Conservation (phyloP, 768 basidiomycete species). For the Hypholoma fasciculare region DNA sequence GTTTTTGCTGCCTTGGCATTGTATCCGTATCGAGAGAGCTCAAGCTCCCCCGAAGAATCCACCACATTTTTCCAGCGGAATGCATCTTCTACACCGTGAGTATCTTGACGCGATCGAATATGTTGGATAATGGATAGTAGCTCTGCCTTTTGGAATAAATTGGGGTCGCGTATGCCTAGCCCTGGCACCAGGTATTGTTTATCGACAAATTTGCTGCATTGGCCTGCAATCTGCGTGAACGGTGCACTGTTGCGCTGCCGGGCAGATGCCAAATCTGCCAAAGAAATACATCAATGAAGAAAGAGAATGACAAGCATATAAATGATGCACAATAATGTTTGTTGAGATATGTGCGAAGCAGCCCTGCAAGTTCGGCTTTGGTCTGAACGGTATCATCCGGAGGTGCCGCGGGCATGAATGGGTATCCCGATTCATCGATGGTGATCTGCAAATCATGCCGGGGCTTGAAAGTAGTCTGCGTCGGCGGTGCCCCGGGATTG, state of each 20-base stretch:
- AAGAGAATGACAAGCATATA: not conserved
- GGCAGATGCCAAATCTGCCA: not conserved
- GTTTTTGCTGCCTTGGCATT: not conserved
- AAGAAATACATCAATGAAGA: not conserved
- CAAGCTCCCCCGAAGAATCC: not conserved
- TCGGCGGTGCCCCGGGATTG: not conserved
- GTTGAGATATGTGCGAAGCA: not conserved
- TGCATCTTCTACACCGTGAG: not conserved
- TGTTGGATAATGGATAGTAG: too few relatives aligned
- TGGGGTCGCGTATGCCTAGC: too few relatives aligned
- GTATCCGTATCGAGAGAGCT: not conserved
- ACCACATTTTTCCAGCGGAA: not conserved
- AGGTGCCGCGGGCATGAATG: not conserved
- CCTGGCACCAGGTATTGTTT: not conserved
- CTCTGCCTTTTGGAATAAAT: too few relatives aligned
- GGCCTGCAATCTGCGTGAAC: not conserved
- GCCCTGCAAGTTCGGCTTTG: not conserved
- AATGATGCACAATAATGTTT: not conserved
- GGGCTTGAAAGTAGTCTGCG: not conserved
- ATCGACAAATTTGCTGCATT: not conserved
- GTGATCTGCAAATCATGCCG: not conserved
- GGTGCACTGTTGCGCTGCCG: not conserved
- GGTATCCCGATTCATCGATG: not conserved
- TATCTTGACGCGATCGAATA: too few relatives aligned
- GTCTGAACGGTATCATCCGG: not conserved